Evolutionary conservation across 495 filamentous ascomycete genomes (phyloP), one percentile per base, ranked within the genome.

Genomic region (Podospora didyma): DNA sequence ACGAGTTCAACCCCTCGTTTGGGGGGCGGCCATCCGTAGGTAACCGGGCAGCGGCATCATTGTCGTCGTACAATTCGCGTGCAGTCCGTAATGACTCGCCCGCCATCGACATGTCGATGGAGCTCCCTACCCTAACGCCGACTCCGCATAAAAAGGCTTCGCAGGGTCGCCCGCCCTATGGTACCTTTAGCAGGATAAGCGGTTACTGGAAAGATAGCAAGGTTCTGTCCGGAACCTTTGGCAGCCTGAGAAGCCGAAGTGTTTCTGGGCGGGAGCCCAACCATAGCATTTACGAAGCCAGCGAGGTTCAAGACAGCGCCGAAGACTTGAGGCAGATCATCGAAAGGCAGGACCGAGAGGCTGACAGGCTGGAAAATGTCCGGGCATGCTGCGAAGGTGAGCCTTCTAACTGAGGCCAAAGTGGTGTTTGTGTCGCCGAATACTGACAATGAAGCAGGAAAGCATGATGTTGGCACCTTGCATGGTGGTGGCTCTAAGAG

Each of bases 351-450:
- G 89, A 96, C 61, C 73, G 79, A 49, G 86, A 89, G 56, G 74
- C 82, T 16, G 89, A 91, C 64, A 77, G 85, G 55, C 78, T 98
- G 61, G 95, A 96, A 75, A 96, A 98, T 67, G 94, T 98, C 48
- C 80, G 94, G 68, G 92, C 92, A 51, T 98, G 94, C 75, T 98
- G 94, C 72, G 94, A 97, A 83, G 94, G 91, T 93, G 76, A 79
- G 86, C 37, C 46, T 12, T 42, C n/a, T 34, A 31, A 12, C 21
- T 12, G 16, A 24, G 2, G 3, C 7, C 44, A 14, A 16, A 46
- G 10, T 5, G 19, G 21, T 17, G 51, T 22, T 28, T 17, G 10
- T 26, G 24, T 7, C 22, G 41, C 24, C 11, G 12, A 9, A 53
- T 59, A 54, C 62, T 73, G 64, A 74, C 57, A 20, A 50, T 4